phyloP scores from a whole-genome alignment of 768 basidiomycete genomes.

The Kwoniella mangroviensis region DNA sequence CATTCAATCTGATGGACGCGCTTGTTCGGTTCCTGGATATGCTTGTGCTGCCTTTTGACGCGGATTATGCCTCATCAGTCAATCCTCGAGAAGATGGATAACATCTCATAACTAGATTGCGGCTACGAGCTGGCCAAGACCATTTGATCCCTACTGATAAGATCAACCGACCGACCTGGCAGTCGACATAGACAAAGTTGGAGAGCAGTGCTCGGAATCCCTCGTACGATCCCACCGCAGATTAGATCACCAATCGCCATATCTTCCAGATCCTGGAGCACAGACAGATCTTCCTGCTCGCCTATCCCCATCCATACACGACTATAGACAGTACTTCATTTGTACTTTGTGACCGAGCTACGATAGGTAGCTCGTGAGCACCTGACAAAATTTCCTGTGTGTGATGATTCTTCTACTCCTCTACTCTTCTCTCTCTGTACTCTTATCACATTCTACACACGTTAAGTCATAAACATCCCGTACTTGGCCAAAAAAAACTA shows the following conservation, averaged over 20 bases:
- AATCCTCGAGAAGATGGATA: no score
- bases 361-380: constrained; percentile 9
- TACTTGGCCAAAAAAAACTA: neutral
- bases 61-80: neutral
- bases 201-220: no score
- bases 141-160: no score
- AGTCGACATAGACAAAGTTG: no score
- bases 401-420: neutral
- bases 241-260: no score
- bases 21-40: neutral
- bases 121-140: no score
- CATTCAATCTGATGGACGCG: neutral
- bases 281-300: neutral
- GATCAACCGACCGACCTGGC: no score
- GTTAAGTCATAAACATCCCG: neutral
- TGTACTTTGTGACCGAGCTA: constrained; percentile 10
- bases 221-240: no score
- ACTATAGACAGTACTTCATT: neutral
- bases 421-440: neutral
- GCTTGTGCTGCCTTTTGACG: neutral
- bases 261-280: no score
- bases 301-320: neutral
- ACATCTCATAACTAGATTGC: no score
- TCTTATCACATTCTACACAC: neutral
- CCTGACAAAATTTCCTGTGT: constrained; percentile 13